These are phyloP conservation scores for Arthroderma uncinatum DNA, from an alignment of 2,329 filamentous ascomycete species.

Conservation along the genomic window DNA sequence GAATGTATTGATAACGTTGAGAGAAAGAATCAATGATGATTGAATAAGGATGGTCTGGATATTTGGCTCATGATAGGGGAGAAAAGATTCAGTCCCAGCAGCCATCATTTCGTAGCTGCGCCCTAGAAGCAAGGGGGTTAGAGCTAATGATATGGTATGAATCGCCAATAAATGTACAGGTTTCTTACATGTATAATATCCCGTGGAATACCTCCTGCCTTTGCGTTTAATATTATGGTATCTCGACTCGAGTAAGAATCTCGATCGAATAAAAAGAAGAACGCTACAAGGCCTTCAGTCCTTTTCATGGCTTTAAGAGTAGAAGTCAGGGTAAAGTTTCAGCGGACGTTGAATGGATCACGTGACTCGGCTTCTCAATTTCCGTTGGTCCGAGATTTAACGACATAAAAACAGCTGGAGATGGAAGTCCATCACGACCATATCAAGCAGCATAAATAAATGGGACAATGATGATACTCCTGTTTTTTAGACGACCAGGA, in stretches of 20 bases:
- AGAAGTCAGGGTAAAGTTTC: neutral
- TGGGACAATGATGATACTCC: neutral
- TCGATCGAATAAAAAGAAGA: too few species aligned
- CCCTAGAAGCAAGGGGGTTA: neutral
- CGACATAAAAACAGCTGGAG: neutral
- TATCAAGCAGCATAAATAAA: neutral
- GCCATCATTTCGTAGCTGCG: neutral
- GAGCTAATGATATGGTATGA: neutral
- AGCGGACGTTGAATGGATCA: neutral
- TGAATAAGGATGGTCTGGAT: conserved; percentile 50
- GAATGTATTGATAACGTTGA: conserved; percentile 48
- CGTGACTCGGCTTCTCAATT: neutral
- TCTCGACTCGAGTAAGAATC: too few species aligned
- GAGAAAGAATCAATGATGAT: conserved; percentile 50
- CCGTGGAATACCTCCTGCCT: neutral
- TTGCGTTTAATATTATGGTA: too few species aligned
- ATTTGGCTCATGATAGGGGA: conserved; percentile 53
- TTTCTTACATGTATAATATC: neutral
- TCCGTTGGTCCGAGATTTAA: neutral
- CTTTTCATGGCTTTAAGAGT: too few species aligned
- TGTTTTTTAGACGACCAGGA: neutral
- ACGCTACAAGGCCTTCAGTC: too few species aligned
- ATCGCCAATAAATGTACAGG: neutral
- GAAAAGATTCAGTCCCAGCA: conserved; percentile 15
- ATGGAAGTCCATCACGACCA: neutral